Evolutionary conservation across 768 basidiomycete genomes (phyloP).

Genomic region (Amylocystis lapponica): DNA sequence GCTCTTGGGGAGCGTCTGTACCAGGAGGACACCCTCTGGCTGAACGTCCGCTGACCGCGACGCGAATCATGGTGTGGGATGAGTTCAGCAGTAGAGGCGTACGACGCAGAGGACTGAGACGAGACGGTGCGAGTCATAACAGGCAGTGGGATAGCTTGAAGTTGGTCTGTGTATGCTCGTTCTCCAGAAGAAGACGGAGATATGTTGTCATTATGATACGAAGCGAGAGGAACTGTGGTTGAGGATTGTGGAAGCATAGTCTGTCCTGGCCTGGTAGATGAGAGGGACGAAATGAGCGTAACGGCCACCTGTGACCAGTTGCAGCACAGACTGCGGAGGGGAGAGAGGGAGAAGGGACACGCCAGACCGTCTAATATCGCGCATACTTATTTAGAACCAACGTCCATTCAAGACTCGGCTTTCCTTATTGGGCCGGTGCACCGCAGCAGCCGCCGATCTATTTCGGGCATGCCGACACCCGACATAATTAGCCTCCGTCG

Average conservation of each 20-base stretch:
- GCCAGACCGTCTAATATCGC: too few species aligned
- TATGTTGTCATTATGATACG: slow-evolving; percentile 5
- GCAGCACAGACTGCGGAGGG: too few species aligned
- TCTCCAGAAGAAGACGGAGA: too few species aligned
- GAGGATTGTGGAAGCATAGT: slow-evolving; percentile 12
- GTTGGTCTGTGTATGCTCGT: slow-evolving; percentile 1
- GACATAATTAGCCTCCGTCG: too few species aligned
- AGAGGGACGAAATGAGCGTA: slow-evolving; percentile 8
- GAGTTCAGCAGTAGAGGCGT: slow-evolving; percentile 17
- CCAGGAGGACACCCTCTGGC: slow-evolving; percentile 7
- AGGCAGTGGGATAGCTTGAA: slow-evolving; percentile 8
- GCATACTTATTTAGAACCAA: too few species aligned
- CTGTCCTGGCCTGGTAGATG: too few species aligned
- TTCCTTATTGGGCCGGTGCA: too few species aligned
- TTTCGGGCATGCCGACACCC: not conserved
- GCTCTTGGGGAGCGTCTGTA: slow-evolving; percentile 5
- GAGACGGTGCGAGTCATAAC: slow-evolving; percentile 14
- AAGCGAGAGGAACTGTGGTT: slow-evolving; percentile 12
- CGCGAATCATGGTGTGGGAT: slow-evolving; percentile 7
- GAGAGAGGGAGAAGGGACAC: too few species aligned
- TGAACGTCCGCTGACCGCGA: not conserved
- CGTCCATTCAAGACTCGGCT: too few species aligned
- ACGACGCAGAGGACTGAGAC: slow-evolving; percentile 14
- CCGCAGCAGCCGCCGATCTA: not conserved
- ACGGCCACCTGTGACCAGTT: slow-evolving; percentile 9